Evolutionary conservation across 371 early-diverging fungal genomes (phyloP).

Genomic region (Saksenaea vasiformis): DNA sequence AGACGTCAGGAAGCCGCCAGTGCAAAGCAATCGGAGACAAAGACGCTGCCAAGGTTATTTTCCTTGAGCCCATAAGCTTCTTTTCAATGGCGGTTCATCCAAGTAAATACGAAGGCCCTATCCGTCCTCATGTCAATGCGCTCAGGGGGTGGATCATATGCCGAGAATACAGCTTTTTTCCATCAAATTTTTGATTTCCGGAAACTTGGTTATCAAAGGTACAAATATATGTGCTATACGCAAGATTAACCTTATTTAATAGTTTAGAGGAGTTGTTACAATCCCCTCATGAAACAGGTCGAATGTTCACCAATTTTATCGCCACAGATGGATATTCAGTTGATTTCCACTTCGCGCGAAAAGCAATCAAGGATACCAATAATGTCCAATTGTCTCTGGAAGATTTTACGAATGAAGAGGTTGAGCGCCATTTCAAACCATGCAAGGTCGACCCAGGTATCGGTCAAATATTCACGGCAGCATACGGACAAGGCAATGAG

Average conservation of each 20-base stretch:
- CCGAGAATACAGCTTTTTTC: background rate
- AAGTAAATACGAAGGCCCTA: background rate
- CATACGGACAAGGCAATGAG: no score
- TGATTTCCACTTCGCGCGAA: background rate
- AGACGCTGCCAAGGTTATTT: no score
- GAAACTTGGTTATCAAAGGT: background rate
- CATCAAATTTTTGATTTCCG: background rate
- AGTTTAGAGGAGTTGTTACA: background rate
- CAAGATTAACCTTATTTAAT: no score
- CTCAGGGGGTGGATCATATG: background rate
- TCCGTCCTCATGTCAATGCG: background rate
- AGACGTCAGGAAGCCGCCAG: no score
- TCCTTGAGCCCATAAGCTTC: background rate
- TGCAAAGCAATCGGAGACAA: no score
- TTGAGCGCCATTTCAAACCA: background rate
- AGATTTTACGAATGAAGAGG: background rate
- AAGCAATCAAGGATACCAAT: background rate
- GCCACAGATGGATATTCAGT: background rate
- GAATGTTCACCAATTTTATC: background rate
- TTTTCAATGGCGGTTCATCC: background rate
- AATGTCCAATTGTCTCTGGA: background rate
- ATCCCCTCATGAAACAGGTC: background rate
- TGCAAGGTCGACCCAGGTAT: no score
- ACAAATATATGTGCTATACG: no score
- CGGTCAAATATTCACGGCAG: no score